Conservation (phyloP, 1,284 basidiomycete genomes). For the Schizopora paradoxa region DNA sequence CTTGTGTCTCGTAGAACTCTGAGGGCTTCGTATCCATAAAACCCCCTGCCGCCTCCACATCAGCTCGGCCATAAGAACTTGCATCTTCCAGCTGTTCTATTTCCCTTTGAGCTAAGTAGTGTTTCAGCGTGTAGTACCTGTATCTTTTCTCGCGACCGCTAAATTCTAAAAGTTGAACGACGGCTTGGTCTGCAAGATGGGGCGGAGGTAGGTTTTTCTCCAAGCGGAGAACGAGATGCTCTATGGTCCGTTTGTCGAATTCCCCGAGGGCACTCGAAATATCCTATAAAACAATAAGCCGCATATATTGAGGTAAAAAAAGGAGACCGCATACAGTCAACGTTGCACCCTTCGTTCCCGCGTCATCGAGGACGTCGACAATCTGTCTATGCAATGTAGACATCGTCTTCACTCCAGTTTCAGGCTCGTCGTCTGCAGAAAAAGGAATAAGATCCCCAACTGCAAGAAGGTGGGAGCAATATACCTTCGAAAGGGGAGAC, state of each 20-base stretch:
- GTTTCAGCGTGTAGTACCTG: conserved; percentile 66
- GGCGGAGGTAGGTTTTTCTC: conserved; percentile 56
- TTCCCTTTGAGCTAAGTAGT: conserved; percentile 50
- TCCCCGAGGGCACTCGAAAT: conserved; percentile 56
- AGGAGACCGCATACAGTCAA: conserved; percentile 45
- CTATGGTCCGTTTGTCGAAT: conserved; percentile 74
- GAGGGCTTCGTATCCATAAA: conserved; percentile 40
- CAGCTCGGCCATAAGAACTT: conserved; percentile 37
- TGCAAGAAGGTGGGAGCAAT: neutral
- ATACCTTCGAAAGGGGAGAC: conserved; percentile 14
- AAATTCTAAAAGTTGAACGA: conserved; percentile 66
- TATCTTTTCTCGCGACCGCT: conserved; percentile 75
- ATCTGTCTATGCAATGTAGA: conserved; percentile 72
- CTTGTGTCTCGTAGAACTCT: conserved; percentile 49
- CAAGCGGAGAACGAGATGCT: conserved; percentile 66
- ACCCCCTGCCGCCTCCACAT: conserved; percentile 46
- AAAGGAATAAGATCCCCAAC: neutral
- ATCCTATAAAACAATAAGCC: conserved; percentile 43
- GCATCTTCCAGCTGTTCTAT: conserved; percentile 54
- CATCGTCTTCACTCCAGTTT: conserved; percentile 43
- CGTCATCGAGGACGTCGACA: conserved; percentile 58
- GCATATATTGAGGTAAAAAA: conserved; percentile 9
- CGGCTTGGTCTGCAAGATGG: conserved; percentile 64
- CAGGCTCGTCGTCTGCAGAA: neutral
- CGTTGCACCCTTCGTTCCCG: conserved; percentile 64